Base-by-base conservation (phyloP, 306 rosid genomes). In the Boehmeria nivea region DNA sequence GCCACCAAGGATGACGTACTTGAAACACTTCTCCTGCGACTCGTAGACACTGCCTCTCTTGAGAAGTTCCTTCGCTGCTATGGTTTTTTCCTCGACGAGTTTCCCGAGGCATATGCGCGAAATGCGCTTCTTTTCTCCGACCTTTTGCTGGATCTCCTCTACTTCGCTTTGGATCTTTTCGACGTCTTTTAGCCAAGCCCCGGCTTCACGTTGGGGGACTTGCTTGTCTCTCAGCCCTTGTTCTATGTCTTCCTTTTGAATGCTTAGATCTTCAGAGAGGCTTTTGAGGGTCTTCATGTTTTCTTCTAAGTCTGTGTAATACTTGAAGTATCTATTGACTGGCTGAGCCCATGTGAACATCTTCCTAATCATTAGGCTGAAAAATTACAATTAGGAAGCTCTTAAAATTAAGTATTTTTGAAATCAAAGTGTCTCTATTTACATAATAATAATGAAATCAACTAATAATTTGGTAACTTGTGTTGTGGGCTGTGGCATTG, bases 1-100 rank as follows among this genome's bases (percentile, higher is more conserved):
- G 3, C 83, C 83, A 13, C 79, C 83, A 31, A 77, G 57, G 42
- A 77, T 77, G 47, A 72, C 37, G 27, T 64, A 72, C 52, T 60
- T 65, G 61, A 72, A 77, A 36, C 3, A 13, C 19, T 54, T 64
- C 60, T 23, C 60, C 23, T 7, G 43, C 3, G 33, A 14, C 31
- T 57, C 61, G 13, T 44, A 46, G 19, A 31, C 18, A 12, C 65
- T 55, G 2, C 76, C 83, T 69, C 53, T 62, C 43, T 68, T 28
- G 15, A 77, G 60, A 28, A 77, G 64, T 26, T 56, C 70, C 56
- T 61, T 61, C 23, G 43, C 83, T 51, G 64, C 67, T 31, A 17
- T 1, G 12, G 54, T 57, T 38, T 68, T 72, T 38, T 72, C 64
- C 27, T 65, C 57, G 17, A 72, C 67, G 12, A 28, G 61, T 16